These are phyloP conservation scores for Aspergillus neotritici DNA, from an alignment of 2,329 filamentous ascomycete species.

Conservation along the genomic window DNA sequence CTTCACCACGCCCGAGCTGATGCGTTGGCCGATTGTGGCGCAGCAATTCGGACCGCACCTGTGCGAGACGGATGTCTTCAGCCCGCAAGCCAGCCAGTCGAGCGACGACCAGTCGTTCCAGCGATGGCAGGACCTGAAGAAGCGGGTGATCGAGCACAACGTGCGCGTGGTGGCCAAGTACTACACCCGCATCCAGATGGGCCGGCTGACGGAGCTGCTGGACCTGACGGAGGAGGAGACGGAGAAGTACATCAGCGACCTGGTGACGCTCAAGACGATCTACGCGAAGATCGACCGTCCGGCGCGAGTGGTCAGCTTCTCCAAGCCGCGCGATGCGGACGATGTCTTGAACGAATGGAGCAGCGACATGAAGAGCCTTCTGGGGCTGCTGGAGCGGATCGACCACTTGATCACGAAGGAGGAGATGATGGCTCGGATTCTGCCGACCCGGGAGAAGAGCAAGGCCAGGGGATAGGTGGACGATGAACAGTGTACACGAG, in stretches of 20 bases:
- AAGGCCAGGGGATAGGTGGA: no score
- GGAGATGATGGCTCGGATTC: constrained; percentile 99
- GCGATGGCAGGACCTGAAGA: constrained; percentile 90
- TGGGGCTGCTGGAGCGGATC: constrained; percentile 81
- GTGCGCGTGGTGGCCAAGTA: constrained; percentile 97
- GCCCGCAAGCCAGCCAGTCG: constrained; percentile 56
- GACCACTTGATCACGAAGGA: constrained; percentile 99
- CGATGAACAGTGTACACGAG: no score
- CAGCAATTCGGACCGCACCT: constrained; percentile 85
- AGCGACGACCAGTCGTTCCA: constrained; percentile 73
- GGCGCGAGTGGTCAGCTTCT: constrained; percentile 85
- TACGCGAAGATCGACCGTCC: constrained; percentile 96
- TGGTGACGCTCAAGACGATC: constrained; percentile 96
- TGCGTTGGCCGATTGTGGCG: constrained; percentile 94
- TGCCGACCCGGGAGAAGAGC: constrained; percentile 51
- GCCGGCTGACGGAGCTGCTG: constrained; percentile 80
- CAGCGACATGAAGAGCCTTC: constrained; percentile 89
- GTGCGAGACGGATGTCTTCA: constrained; percentile 84
- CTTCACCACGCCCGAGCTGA: constrained; percentile 92
- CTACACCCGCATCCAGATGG: constrained; percentile 95
- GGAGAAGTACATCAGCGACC: constrained; percentile 96
- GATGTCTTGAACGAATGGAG: constrained; percentile 98
- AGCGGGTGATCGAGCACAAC: constrained; percentile 98
- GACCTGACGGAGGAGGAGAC: constrained; percentile 93
- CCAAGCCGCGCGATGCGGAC: constrained; percentile 88